Evolutionary conservation across 306 rosid genomes (phyloP).

Genomic region (Carpinus viminea): DNA sequence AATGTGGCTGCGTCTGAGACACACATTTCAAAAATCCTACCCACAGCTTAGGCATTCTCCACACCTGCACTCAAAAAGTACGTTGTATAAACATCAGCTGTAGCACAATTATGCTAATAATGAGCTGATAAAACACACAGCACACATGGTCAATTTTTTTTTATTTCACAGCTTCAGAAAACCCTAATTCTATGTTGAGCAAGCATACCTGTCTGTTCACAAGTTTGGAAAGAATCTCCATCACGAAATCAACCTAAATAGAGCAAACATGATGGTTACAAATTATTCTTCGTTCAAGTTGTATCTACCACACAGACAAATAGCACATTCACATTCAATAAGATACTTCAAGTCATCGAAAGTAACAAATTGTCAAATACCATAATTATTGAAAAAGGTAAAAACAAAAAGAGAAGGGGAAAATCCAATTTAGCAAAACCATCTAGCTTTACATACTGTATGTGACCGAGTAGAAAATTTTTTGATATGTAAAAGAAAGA

Average conservation of each 20-base stretch:
- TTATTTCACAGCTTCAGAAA: slow-evolving; percentile 5
- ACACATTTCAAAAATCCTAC: slow-evolving; percentile 98
- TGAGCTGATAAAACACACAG: background rate
- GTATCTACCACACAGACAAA: background rate
- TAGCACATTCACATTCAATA: background rate
- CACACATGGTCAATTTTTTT: background rate
- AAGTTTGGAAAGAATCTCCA: slow-evolving; percentile 97
- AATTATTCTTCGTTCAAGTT: slow-evolving; percentile 11
- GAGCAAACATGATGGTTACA: slow-evolving; percentile 20
- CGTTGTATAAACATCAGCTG: slow-evolving; percentile 30
- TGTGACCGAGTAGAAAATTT: background rate
- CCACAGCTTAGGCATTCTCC: slow-evolving; percentile 98
- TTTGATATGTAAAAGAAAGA: background rate
- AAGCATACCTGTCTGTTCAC: slow-evolving; percentile 77
- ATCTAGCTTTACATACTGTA: no score
- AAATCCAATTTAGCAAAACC: background rate
- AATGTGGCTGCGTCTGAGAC: slow-evolving; percentile 92
- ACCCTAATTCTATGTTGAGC: slow-evolving; percentile 1
- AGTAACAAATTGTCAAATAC: background rate
- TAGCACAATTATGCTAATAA: slow-evolving; percentile 2
- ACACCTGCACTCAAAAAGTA: slow-evolving; percentile 58
- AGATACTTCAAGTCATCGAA: background rate
- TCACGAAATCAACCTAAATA: slow-evolving; percentile 95
- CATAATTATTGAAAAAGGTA: background rate
- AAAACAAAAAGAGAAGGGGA: background rate